These are phyloP conservation scores for Beta lomatogona DNA, from an alignment of 179 eudicot species.

Conservation along the genomic window DNA sequence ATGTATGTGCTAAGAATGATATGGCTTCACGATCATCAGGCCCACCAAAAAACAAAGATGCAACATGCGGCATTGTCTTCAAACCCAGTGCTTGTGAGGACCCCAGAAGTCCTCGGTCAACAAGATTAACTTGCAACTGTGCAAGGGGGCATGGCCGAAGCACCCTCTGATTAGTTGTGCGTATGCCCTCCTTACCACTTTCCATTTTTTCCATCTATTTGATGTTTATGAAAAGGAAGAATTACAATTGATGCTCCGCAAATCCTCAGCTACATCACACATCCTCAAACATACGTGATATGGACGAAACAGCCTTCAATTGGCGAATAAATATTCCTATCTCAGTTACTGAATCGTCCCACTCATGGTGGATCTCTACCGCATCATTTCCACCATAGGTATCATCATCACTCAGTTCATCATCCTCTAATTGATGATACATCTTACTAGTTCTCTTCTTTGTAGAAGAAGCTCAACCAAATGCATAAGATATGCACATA, in stretches of 20 bases:
- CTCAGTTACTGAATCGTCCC: constrained; percentile 66
- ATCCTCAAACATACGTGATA: constrained; percentile 60
- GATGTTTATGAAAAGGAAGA: constrained; percentile 90
- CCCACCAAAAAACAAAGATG: constrained; percentile 69
- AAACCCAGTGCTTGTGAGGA: constrained; percentile 32
- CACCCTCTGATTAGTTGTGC: constrained; percentile 76
- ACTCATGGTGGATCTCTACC: constrained; percentile 65
- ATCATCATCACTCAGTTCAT: constrained; percentile 87
- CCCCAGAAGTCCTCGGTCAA: constrained; percentile 74
- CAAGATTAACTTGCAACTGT: constrained; percentile 78
- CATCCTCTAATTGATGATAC: constrained; percentile 82
- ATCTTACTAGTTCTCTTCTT: constrained; percentile 50
- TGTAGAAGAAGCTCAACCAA: constrained; percentile 79
- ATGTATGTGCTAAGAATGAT: constrained; percentile 65
- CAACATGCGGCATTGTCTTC: constrained; percentile 52
- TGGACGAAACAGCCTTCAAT: constrained; percentile 64
- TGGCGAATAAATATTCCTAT: constrained; percentile 61
- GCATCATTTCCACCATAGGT: constrained; percentile 86
- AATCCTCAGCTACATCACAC: constrained; percentile 67
- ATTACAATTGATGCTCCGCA: constrained; percentile 75
- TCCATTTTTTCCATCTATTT: constrained; percentile 84
- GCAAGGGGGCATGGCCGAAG: constrained; percentile 85
- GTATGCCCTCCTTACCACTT: constrained; percentile 67
- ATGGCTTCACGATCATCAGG: constrained; percentile 77
- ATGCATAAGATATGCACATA: constrained; percentile 77